Percentiles rank a stretch among this genome's conserved stretches.
phyloP scores from a whole-genome alignment of 345 rosid genomes.

The Orychophragmus violaceus region DNA sequence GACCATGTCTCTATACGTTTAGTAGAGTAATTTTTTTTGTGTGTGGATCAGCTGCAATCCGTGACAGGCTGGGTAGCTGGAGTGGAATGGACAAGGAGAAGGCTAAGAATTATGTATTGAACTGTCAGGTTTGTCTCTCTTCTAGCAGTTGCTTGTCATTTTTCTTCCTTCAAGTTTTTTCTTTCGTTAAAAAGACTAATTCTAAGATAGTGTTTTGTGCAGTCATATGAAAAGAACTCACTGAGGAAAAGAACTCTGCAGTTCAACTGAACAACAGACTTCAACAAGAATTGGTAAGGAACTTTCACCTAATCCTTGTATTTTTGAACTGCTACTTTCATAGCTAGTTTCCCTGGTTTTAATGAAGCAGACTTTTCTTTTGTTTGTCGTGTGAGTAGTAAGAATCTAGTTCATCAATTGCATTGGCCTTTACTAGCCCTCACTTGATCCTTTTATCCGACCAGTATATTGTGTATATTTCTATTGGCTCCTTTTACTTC shows the following conservation, averaged over 20 bases:
- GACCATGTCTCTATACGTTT: no score
- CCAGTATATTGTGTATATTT: background rate
- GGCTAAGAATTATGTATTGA: no score
- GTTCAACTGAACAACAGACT: slow-evolving; percentile 46
- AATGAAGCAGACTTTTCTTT: background rate
- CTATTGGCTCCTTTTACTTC: background rate
- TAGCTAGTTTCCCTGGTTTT: background rate
- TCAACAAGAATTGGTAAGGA: slow-evolving; percentile 60
- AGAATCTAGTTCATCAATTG: background rate
- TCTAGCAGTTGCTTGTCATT: no score
- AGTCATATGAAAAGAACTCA: no score
- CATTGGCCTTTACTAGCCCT: background rate
- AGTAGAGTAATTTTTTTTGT: no score
- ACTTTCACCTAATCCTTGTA: no score
- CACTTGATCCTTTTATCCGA: background rate
- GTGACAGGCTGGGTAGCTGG: no score
- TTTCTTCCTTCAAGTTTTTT: slow-evolving; percentile 70
- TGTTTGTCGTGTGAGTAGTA: background rate
- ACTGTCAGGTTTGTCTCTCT: no score
- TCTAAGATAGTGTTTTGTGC: no score
- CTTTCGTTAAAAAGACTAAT: slow-evolving; percentile 53
- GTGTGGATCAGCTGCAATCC: no score
- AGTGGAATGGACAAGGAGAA: no score
- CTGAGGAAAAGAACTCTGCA: slow-evolving; percentile 48
- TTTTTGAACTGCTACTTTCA: background rate